A percentile compares a stretch with the other conserved stretches of the same genome.
These are phyloP conservation scores for Hyphopichia burtonii DNA, from an alignment of 1,139 yeast genomes.

Conservation along the genomic window DNA sequence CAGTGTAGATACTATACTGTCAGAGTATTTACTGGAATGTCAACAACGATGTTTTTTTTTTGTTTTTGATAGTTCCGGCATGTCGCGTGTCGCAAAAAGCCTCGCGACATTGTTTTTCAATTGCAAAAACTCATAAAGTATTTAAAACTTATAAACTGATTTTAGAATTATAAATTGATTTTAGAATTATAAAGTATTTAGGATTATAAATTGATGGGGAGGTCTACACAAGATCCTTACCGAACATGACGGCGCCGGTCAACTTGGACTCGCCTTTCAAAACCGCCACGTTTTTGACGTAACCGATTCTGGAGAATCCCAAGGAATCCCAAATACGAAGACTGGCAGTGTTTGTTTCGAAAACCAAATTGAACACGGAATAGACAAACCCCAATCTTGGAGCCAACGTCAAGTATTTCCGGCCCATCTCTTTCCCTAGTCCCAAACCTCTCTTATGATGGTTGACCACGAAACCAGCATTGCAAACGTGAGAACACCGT, in stretches of 20 bases:
- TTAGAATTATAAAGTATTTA: no score
- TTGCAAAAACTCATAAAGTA: no score
- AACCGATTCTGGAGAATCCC: conserved; percentile 74
- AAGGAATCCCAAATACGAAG: conserved; percentile 69
- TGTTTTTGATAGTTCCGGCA: neutral
- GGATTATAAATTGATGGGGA: neutral
- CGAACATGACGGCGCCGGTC: conserved; percentile 68
- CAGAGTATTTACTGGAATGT: conserved; percentile 27
- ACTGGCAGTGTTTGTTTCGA: conserved; percentile 69
- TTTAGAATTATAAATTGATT: no score
- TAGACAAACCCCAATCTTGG: conserved; percentile 71
- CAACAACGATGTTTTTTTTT: conserved; percentile 8
- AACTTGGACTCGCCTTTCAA: conserved; percentile 59
- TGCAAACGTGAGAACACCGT: conserved; percentile 75
- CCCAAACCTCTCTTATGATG: conserved; percentile 54
- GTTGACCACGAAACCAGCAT: conserved; percentile 74
- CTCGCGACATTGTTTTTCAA: no score
- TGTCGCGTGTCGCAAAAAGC: neutral
- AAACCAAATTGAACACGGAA: conserved; percentile 81
- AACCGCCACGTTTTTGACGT: conserved; percentile 62
- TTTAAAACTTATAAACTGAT: no score
- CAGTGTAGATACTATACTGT: conserved; percentile 18
- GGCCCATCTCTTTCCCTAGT: conserved; percentile 63
- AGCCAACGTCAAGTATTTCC: conserved; percentile 60
- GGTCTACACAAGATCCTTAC: conserved; percentile 44